Evolutionary conservation across 129 eudicot species (phyloP), one percentile per base, ranked within the genome.

Genomic region (Flaveria linearis): DNA sequence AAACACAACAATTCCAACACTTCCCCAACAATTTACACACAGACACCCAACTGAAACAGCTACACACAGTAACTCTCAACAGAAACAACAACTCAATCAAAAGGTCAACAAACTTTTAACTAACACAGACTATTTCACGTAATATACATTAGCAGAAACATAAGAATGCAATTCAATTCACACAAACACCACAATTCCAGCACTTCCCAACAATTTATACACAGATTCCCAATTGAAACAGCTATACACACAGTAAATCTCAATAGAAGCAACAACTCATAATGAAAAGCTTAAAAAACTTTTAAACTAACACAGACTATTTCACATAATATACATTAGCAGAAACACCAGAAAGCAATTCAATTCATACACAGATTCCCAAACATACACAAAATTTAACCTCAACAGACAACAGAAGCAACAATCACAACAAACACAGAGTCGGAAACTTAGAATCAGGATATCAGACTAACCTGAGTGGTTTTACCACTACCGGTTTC

Each of bases 401-500:
- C 41, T 36, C 41, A 36, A 36, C 41, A 36, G 41, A 36, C 41
- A 36, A 36, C 41, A 36, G 41, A 36, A 36, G 41, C 41, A 36
- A 25, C 7, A 23, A 26, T 26, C 30, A 26, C 30, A 26, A 9
- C 0, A 60, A 25, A 58, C 25, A 9, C 5, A 60, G 14, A 11
- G 16, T 10, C 41, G 1, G 6, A 36, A 36, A 36, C 41, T 36
- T 12, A 13, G 0, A 25, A 62, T 11, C 33, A 11, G 3, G 10
- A 13, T 0, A 45, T n/a, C 16, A 56, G 0, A 57, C 84, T 17
- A 46, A 95, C 99, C 99, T 95, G 99, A 47, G 99, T 95, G 4
- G 99, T 95, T 88, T 95, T 95, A 66, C 99, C 99, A 85, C 99
- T 91, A 43, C 99, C 99, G 26, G 99, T 95, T 80, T 95, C 99